Conservation (phyloP, 2,329 filamentous ascomycete genomes). For the Pseudocercospora musae region DNA sequence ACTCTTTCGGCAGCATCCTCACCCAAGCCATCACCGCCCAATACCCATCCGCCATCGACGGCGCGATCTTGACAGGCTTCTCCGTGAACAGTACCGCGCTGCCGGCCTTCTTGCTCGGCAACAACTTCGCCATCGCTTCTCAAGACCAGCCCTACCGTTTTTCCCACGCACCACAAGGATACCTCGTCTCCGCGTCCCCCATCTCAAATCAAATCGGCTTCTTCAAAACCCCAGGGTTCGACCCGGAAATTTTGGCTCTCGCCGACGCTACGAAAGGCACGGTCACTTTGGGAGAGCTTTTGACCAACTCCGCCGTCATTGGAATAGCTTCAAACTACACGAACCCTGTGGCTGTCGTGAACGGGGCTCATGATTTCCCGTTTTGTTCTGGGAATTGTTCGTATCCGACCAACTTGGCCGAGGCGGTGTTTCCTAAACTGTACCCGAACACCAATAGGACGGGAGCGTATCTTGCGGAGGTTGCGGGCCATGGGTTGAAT, state of each 20-base stretch:
- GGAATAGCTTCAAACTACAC: conserved; percentile 24
- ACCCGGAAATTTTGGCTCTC: conserved; percentile 26
- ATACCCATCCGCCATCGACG: conserved; percentile 34
- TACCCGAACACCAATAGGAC: conserved; percentile 23
- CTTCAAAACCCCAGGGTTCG: conserved; percentile 32
- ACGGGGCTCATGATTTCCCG: conserved; percentile 31
- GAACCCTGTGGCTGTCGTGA: conserved; percentile 31
- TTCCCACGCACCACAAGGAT: conserved; percentile 27
- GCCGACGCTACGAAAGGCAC: conserved; percentile 31
- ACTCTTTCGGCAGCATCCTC: conserved; percentile 40
- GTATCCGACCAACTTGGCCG: conserved; percentile 26
- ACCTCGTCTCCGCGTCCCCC: conserved; percentile 27
- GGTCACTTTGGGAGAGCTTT: conserved; percentile 35
- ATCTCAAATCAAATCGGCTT: conserved; percentile 33
- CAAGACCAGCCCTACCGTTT: conserved; percentile 32
- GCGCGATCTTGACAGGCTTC: conserved; percentile 40
- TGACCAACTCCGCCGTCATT: conserved; percentile 22
- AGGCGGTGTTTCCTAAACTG: conserved; percentile 20
- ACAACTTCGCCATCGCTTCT: conserved; percentile 33
- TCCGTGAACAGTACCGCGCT: conserved; percentile 27
- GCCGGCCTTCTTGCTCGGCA: conserved; percentile 24
- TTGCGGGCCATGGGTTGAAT: conserved; percentile 33
- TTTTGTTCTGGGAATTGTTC: conserved; percentile 35
- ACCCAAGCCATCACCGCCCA: conserved; percentile 34
- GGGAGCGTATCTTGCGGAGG: conserved; percentile 25